Evolutionary conservation across 352 stramenopile species (phyloP).

Genomic region (Phytophthora crassamura): DNA sequence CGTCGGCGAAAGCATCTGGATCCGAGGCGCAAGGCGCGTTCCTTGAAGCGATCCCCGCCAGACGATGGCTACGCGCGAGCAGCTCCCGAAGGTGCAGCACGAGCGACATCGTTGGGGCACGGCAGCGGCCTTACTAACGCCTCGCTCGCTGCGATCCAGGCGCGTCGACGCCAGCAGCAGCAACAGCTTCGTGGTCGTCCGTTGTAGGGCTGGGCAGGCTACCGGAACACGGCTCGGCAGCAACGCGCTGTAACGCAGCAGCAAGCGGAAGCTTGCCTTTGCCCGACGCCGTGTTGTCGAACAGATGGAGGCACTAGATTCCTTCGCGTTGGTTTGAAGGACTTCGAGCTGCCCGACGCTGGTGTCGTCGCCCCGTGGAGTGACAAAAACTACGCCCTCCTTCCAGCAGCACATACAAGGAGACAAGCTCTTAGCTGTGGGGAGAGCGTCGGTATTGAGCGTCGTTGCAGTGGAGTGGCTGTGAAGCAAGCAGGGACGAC

Average conservation of each 20-base stretch:
- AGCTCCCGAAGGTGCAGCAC: constrained; percentile 6
- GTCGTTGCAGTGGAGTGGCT: too few relatives aligned
- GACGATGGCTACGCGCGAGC: constrained; percentile 23
- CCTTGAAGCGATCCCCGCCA: constrained; percentile 26
- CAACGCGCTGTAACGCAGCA: too few relatives aligned
- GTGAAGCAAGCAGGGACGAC: too few relatives aligned
- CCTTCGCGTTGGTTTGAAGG: constrained; percentile 25
- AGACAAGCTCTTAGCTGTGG: too few relatives aligned
- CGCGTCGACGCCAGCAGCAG: neutral
- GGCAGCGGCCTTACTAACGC: constrained; percentile 27
- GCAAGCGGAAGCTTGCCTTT: too few relatives aligned
- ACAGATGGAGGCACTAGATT: constrained; percentile 24
- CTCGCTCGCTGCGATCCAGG: constrained; percentile 6
- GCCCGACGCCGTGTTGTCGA: neutral
- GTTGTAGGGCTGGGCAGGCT: constrained; percentile 24
- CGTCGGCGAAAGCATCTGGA: constrained; percentile 42
- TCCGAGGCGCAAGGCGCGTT: constrained; percentile 14
- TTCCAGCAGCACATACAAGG: constrained; percentile 11
- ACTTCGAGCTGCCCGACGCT: neutral
- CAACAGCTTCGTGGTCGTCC: constrained; percentile 11
- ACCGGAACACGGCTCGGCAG: neutral
- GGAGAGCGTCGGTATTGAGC: too few relatives aligned
- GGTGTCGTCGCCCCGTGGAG: constrained; percentile 2
- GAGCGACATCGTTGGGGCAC: constrained; percentile 16
- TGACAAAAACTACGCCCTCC: constrained; percentile 27